A percentile compares a stretch with the other conserved stretches of the same genome.
Evolutionary conservation across 2,329 filamentous ascomycete genomes (phyloP).

Genomic region (Zasmidium angulare): DNA sequence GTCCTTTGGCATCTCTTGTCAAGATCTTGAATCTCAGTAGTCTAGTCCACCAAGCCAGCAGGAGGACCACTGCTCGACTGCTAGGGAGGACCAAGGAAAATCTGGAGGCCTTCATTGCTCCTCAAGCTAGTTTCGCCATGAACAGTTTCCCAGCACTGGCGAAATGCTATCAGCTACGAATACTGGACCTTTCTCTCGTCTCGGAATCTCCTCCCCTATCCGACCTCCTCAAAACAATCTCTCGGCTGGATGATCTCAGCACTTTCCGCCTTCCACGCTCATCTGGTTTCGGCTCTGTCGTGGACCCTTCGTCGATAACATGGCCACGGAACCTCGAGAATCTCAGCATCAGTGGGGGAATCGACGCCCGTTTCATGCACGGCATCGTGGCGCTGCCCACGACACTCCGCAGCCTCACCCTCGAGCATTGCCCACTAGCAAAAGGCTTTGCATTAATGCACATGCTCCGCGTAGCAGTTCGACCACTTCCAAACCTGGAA

Average conservation of each 20-base stretch:
- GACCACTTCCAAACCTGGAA: conserved; percentile 33
- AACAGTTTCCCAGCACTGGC: conserved; percentile 58
- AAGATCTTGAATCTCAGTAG: conserved; percentile 53
- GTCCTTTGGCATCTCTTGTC: conserved; percentile 52
- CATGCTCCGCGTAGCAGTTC: conserved; percentile 37
- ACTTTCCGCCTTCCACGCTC: conserved; percentile 42
- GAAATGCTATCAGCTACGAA: conserved; percentile 53
- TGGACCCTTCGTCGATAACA: conserved; percentile 16
- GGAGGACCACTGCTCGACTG: conserved; percentile 57
- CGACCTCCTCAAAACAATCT: conserved; percentile 52
- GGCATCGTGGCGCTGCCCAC: conserved; percentile 34
- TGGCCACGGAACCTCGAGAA: conserved; percentile 48
- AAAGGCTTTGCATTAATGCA: conserved; percentile 37
- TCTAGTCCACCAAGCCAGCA: conserved; percentile 60
- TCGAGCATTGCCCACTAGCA: conserved; percentile 46
- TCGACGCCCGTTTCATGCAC: conserved; percentile 44
- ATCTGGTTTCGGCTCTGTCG: conserved; percentile 30
- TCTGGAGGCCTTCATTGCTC: conserved; percentile 57
- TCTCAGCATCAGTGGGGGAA: conserved; percentile 45
- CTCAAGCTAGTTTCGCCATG: conserved; percentile 57
- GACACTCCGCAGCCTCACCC: conserved; percentile 38
- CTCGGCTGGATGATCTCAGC: conserved; percentile 45
- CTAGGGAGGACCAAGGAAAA: conserved; percentile 54
- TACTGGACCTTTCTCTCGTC: conserved; percentile 56
- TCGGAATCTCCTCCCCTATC: conserved; percentile 51